These are phyloP conservation scores for Daldinia decipiens DNA, from an alignment of 495 filamentous ascomycete species.

Conservation along the genomic window DNA sequence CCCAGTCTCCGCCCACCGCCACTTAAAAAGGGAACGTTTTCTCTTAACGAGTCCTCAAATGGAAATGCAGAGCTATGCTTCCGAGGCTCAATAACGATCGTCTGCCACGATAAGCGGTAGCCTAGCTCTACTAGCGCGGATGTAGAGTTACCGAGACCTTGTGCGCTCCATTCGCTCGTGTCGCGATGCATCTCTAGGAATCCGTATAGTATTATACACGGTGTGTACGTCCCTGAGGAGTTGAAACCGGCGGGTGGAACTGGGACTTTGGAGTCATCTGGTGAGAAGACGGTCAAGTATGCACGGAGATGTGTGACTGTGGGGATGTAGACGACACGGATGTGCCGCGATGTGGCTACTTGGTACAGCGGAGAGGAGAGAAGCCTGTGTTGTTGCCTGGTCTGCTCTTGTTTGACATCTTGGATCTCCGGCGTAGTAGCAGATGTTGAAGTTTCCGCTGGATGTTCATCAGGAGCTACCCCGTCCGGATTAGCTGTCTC, in stretches of 20 bases:
- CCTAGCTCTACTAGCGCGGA: conserved; percentile 75
- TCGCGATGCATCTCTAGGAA: conserved; percentile 72
- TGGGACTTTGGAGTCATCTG: conserved; percentile 39
- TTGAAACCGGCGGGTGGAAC: conserved; percentile 37
- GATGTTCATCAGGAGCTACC: not conserved
- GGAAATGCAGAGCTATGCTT: conserved; percentile 9
- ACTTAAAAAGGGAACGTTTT: conserved; percentile 71
- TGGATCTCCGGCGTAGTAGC: not conserved
- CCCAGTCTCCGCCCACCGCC: conserved; percentile 60
- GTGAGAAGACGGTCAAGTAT: conserved; percentile 68
- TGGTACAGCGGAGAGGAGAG: conserved; percentile 73
- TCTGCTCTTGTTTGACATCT: conserved; percentile 13
- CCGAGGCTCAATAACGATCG: conserved; percentile 50
- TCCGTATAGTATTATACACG: conserved; percentile 71
- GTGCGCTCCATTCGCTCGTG: conserved; percentile 84
- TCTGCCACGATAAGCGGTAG: conserved; percentile 48
- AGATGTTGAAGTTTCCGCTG: not conserved
- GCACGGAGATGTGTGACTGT: conserved; percentile 81
- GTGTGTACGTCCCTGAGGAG: conserved; percentile 11
- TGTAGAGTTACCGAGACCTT: conserved; percentile 78
- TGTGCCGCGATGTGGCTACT: conserved; percentile 71
- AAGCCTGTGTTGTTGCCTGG: conserved; percentile 48
- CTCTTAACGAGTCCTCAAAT: conserved; percentile 58
- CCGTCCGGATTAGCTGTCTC: conserved; percentile 10
- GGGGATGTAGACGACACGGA: conserved; percentile 75